Conservation (phyloP, 148 eudicot species). For the Fallopia convolvulus region DNA sequence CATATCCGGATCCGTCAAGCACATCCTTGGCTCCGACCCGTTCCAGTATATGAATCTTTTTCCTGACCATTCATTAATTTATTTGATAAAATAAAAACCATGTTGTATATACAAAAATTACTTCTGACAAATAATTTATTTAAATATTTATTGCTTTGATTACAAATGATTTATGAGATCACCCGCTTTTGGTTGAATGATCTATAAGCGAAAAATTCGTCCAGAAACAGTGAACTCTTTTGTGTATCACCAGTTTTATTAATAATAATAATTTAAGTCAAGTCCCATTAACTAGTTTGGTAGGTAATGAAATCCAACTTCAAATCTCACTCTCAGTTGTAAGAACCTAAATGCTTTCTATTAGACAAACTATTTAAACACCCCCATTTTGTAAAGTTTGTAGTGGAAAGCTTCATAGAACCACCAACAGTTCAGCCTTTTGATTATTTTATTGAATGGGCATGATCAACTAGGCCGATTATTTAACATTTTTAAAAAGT, state of each 20-base stretch:
- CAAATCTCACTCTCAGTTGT: too few species aligned
- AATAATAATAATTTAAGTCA: too few species aligned
- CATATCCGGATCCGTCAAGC: slow-evolving; percentile 63
- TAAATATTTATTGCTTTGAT: too few species aligned
- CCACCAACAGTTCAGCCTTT: background rate
- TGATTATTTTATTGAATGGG: background rate
- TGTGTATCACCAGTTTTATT: background rate
- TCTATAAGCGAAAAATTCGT: too few species aligned
- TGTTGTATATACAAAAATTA: too few species aligned
- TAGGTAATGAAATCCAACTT: too few species aligned
- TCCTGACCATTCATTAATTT: slow-evolving; percentile 28
- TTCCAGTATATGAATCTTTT: slow-evolving; percentile 84
- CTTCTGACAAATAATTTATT: too few species aligned
- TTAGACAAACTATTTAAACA: background rate
- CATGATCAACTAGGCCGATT: background rate
- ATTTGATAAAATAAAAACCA: too few species aligned
- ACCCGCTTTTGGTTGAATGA: too few species aligned
- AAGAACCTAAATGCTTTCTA: too few species aligned
- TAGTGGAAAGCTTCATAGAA: background rate
- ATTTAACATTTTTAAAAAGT: background rate
- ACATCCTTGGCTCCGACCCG: slow-evolving; percentile 85
- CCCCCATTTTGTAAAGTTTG: background rate
- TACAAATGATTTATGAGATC: too few species aligned
- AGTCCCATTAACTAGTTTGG: too few species aligned
- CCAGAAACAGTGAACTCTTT: background rate